A percentile compares a stretch with the other conserved stretches of the same genome.
phyloP scores from a whole-genome alignment of 1,139 yeast genomes.

The Sugiyamaella pinicola region DNA sequence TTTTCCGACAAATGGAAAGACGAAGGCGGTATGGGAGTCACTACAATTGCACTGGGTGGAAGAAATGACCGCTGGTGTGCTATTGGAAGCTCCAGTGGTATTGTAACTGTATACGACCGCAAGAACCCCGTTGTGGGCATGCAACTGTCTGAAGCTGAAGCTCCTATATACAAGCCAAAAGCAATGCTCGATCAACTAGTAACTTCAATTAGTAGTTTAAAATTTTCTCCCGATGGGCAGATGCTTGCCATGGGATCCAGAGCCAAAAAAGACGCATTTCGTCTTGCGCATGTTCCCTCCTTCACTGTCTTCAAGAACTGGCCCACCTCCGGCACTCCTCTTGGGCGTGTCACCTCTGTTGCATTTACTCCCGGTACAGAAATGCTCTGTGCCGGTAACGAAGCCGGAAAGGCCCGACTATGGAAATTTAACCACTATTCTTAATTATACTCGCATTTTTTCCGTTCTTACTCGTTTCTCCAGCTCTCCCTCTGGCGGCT shows the following conservation, averaged over 20 bases:
- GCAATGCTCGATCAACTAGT: slow-evolving; percentile 76
- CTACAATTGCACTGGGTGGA: slow-evolving; percentile 81
- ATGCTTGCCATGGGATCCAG: slow-evolving; percentile 82
- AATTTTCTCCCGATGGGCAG: slow-evolving; percentile 88
- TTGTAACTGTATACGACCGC: slow-evolving; percentile 84
- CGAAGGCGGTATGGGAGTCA: slow-evolving; percentile 81
- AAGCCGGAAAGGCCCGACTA: slow-evolving; percentile 83
- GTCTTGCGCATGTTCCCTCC: slow-evolving; percentile 84
- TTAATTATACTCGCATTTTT: slow-evolving; percentile 8
- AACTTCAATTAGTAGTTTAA: slow-evolving; percentile 73
- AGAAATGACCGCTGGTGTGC: slow-evolving; percentile 78
- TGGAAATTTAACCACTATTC: slow-evolving; percentile 84
- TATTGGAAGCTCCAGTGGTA: slow-evolving; percentile 84
- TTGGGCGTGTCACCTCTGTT: slow-evolving; percentile 87
- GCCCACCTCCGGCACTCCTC: slow-evolving; percentile 97
- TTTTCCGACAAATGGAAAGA: slow-evolving; percentile 78
- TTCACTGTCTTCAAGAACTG: slow-evolving; percentile 88
- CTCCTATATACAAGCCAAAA: slow-evolving; percentile 38
- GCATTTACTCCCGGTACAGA: slow-evolving; percentile 81
- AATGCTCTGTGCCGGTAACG: slow-evolving; percentile 87
- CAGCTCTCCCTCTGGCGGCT: background rate
- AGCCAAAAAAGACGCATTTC: slow-evolving; percentile 81
- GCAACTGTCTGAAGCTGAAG: slow-evolving; percentile 33
- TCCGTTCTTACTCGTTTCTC: background rate
- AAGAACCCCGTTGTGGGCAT: slow-evolving; percentile 36